Conservation (phyloP, 202 grass and related monocot genomes). For the Dendrocalamus latiflorus region DNA sequence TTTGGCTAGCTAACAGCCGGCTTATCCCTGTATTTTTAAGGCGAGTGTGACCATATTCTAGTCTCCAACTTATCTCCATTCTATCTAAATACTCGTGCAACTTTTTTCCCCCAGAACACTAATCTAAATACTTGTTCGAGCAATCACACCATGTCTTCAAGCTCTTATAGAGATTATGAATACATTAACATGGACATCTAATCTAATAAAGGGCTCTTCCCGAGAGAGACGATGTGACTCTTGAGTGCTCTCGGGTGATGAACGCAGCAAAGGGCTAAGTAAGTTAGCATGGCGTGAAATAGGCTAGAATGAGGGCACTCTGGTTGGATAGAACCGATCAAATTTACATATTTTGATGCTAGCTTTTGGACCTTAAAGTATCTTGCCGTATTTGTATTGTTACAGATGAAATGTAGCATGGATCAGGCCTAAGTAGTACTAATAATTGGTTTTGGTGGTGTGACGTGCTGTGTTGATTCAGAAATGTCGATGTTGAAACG, state of each 20-base stretch:
- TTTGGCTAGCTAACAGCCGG: background rate
- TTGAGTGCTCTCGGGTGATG: background rate
- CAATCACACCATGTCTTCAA: background rate
- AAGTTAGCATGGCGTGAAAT: background rate
- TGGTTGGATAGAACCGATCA: background rate
- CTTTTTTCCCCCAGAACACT: too few species aligned
- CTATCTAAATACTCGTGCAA: too few species aligned
- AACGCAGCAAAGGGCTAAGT: background rate
- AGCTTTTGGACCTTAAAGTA: background rate
- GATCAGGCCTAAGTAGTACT: background rate
- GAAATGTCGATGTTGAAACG: background rate
- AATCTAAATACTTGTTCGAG: background rate
- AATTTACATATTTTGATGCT: background rate
- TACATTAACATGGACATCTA: background rate
- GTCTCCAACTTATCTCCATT: background rate
- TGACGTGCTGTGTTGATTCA: background rate
- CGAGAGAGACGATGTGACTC: background rate
- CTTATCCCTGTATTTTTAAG: background rate
- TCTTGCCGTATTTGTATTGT: background rate
- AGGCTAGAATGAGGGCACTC: background rate
- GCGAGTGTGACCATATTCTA: background rate
- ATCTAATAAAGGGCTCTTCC: background rate
- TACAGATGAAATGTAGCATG: background rate
- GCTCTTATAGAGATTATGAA: background rate
- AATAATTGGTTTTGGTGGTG: background rate